A percentile compares a stretch with the other conserved stretches of the same genome.
Evolutionary conservation across 2,329 filamentous ascomycete genomes (phyloP).

Genomic region (Colletotrichum shisoi): DNA sequence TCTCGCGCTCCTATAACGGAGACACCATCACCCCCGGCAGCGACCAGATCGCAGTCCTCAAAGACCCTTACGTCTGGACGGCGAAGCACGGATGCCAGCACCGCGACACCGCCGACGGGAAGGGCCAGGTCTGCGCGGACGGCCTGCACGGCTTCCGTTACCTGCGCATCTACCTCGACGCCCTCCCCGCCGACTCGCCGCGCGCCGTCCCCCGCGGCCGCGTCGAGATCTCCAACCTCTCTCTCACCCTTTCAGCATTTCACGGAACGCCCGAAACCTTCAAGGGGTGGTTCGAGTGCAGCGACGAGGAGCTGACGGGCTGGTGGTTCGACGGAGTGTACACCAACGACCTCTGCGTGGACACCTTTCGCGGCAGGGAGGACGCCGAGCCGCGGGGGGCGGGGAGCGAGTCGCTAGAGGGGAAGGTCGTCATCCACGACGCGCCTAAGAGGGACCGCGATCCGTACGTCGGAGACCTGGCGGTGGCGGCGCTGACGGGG

Average conservation of each 20-base stretch:
- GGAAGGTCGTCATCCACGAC: slow-evolving; percentile 58
- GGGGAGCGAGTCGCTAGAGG: slow-evolving; percentile 53
- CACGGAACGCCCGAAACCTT: slow-evolving; percentile 59
- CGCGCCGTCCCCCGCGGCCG: slow-evolving; percentile 54
- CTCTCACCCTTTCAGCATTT: slow-evolving; percentile 55
- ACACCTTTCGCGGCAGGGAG: slow-evolving; percentile 54
- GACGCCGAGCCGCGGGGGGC: slow-evolving; percentile 59
- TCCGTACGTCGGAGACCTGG: slow-evolving; percentile 62
- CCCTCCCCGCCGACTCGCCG: slow-evolving; percentile 54
- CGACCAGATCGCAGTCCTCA: slow-evolving; percentile 59
- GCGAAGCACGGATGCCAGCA: slow-evolving; percentile 55
- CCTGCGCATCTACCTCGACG: slow-evolving; percentile 57
- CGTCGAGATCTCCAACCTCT: slow-evolving; percentile 55
- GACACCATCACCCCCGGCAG: slow-evolving; percentile 54
- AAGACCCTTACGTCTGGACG: slow-evolving; percentile 55
- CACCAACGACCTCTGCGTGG: slow-evolving; percentile 59
- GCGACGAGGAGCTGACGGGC: slow-evolving; percentile 57
- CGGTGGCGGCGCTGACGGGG: slow-evolving; percentile 57
- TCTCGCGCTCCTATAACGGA: slow-evolving; percentile 57
- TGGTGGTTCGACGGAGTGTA: slow-evolving; percentile 64
- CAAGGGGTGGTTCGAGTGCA: slow-evolving; percentile 62
- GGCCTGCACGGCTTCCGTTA: slow-evolving; percentile 64
- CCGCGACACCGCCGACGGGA: slow-evolving; percentile 22
- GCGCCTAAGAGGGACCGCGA: slow-evolving; percentile 62
- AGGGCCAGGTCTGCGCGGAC: slow-evolving; percentile 57